Conservation (phyloP, 192 early-diverging fungal species). For the Backusella parvicylindrica region DNA sequence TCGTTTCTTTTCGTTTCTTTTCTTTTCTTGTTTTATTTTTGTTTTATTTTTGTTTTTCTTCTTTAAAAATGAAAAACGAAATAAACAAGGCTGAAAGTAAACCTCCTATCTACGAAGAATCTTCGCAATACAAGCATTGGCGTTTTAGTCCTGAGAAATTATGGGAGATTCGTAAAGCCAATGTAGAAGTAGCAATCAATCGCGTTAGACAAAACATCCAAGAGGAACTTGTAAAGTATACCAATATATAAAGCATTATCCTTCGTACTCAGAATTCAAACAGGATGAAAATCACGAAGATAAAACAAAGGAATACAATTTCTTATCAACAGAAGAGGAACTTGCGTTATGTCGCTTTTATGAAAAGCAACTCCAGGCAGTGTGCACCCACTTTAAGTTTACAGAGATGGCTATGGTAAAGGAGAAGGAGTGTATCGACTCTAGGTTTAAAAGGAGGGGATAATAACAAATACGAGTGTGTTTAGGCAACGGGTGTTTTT, state of each 20-base stretch:
- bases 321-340: conserved; percentile 49
- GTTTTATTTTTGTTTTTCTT: too few species aligned
- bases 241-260: background rate
- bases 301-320: conserved; percentile 33
- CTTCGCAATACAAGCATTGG: conserved; percentile 76
- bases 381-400: conserved; percentile 42
- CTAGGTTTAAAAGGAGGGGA: background rate
- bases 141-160: conserved; percentile 55
- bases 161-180: conserved; percentile 52
- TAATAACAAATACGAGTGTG: background rate
- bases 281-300: background rate
- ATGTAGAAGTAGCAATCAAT: conserved; percentile 53
- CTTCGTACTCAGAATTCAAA: background rate
- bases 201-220: conserved; percentile 52
- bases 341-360: conserved; percentile 52
- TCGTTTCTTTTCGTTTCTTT: too few species aligned
- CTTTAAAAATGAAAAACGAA: background rate
- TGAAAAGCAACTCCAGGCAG: conserved; percentile 43
- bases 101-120: conserved; percentile 55
- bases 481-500: conserved; percentile 70
- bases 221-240: conserved; percentile 49
- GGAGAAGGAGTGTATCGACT: too few species aligned
- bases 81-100: background rate
- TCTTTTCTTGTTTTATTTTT: too few species aligned
- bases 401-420: conserved; percentile 43